Evolutionary conservation across 2,329 filamentous ascomycete genomes (phyloP).

Genomic region (Verticillium nonalfalfae): DNA sequence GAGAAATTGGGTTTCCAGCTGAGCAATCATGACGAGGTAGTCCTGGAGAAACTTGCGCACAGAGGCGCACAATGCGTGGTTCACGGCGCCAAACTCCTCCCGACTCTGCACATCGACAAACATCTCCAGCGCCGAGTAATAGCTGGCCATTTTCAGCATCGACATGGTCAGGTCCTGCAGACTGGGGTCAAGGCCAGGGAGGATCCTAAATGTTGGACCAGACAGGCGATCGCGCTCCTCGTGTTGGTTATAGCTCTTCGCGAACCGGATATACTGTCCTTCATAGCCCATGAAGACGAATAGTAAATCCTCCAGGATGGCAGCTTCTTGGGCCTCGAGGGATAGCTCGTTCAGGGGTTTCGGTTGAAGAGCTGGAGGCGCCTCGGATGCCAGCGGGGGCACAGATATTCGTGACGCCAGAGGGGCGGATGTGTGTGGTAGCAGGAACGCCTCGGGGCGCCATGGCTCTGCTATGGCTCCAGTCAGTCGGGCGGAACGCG

Average conservation of each 20-base stretch:
- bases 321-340: slow-evolving; percentile 77
- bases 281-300: slow-evolving; percentile 98
- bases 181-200: slow-evolving; percentile 83
- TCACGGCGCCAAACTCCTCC: slow-evolving; percentile 89
- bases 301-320: slow-evolving; percentile 81
- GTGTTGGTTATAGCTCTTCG: slow-evolving; percentile 72
- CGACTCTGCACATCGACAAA: slow-evolving; percentile 93
- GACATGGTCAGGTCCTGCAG: slow-evolving; percentile 79
- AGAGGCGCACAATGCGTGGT: slow-evolving; percentile 92
- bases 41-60: slow-evolving; percentile 89
- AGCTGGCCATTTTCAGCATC: slow-evolving; percentile 90
- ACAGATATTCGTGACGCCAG: slow-evolving; percentile 59
- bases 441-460: slow-evolving; percentile 72
- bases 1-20: slow-evolving; percentile 87
- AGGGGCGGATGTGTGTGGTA: slow-evolving; percentile 63
- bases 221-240: slow-evolving; percentile 82
- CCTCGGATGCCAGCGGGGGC: slow-evolving; percentile 67
- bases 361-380: slow-evolving; percentile 64
- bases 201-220: slow-evolving; percentile 74
- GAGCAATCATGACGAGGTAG: slow-evolving; percentile 86
- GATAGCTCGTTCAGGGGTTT: slow-evolving; percentile 63
- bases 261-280: slow-evolving; percentile 92
- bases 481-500: slow-evolving; percentile 1
- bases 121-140: slow-evolving; percentile 84
- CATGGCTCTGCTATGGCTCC: slow-evolving; percentile 44